phyloP scores from a whole-genome alignment of 2,329 filamentous ascomycete species.

The Elsinoe batatas region DNA sequence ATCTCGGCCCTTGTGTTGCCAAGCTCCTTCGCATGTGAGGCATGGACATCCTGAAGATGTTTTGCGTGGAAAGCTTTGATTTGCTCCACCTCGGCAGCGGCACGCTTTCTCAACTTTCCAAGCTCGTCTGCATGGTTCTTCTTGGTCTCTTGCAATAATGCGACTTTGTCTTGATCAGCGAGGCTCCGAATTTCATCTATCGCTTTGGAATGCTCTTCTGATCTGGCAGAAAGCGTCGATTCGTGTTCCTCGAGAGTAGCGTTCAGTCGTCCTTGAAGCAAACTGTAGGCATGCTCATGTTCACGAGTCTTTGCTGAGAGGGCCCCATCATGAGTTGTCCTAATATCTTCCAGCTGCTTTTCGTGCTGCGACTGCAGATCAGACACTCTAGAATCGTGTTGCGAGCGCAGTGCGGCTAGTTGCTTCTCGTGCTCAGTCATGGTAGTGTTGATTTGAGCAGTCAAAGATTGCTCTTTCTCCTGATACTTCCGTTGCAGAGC shows the following conservation, averaged over 20 bases:
- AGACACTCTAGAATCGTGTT: slow-evolving; percentile 11
- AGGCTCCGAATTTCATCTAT: background rate
- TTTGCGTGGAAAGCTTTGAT: slow-evolving; percentile 10
- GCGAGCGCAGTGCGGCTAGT: background rate
- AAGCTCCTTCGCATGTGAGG: background rate
- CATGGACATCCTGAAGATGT: slow-evolving; percentile 11
- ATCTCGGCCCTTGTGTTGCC: slow-evolving; percentile 1
- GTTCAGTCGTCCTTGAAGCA: background rate
- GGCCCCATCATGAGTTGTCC: background rate
- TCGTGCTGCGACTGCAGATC: slow-evolving; percentile 13
- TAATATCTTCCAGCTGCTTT: slow-evolving; percentile 12
- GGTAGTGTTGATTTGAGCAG: background rate
- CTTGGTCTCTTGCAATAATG: background rate
- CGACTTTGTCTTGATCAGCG: background rate
- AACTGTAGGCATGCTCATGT: background rate
- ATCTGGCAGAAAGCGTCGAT: background rate
- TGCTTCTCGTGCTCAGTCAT: background rate
- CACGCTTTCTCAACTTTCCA: background rate
- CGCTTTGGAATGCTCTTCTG: background rate
- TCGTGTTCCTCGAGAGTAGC: background rate
- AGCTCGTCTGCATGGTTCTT: background rate
- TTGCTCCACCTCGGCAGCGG: slow-evolving; percentile 4
- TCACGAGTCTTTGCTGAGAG: background rate
- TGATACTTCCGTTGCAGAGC: background rate
- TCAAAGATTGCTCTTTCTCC: background rate